A percentile compares a stretch with the other conserved stretches of the same genome.
phyloP scores from a whole-genome alignment of 2,329 filamentous ascomycete genomes.

The Fusarium napiforme region DNA sequence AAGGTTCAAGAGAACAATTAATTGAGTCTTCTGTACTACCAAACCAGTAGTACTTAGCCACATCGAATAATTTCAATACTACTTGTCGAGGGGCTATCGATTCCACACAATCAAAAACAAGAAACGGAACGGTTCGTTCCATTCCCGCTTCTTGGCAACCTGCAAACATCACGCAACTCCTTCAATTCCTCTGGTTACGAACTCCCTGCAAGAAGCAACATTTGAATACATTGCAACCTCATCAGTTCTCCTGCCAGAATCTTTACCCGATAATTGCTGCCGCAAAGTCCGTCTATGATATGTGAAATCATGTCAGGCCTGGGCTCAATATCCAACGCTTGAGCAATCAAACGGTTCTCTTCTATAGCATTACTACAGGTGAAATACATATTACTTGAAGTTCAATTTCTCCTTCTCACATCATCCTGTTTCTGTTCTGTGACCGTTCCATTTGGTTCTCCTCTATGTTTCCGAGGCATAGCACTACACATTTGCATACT shows the following conservation, averaged over 20 bases:
- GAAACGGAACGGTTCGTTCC: not conserved
- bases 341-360: not conserved
- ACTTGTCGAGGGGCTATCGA: not conserved
- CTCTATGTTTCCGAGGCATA: not conserved
- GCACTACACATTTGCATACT: not conserved
- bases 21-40: rapidly evolving
- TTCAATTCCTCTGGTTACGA: not conserved
- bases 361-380: no score
- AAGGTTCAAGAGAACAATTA: no score
- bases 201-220: not conserved
- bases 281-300: no score
- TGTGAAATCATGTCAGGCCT: not conserved
- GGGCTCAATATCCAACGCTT: no score
- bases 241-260: not conserved
- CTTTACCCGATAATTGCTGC: not conserved
- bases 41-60: rapidly evolving
- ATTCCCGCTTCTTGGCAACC: not conserved
- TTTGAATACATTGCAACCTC: not conserved
- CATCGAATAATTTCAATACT: not conserved
- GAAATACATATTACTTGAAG: rapidly evolving
- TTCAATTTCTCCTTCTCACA: not conserved
- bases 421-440: not conserved
- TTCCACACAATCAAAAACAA: not conserved
- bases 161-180: not conserved
- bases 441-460: not conserved